phyloP scores from a whole-genome alignment of 768 basidiomycete genomes.

The Auricularia heimuer region DNA sequence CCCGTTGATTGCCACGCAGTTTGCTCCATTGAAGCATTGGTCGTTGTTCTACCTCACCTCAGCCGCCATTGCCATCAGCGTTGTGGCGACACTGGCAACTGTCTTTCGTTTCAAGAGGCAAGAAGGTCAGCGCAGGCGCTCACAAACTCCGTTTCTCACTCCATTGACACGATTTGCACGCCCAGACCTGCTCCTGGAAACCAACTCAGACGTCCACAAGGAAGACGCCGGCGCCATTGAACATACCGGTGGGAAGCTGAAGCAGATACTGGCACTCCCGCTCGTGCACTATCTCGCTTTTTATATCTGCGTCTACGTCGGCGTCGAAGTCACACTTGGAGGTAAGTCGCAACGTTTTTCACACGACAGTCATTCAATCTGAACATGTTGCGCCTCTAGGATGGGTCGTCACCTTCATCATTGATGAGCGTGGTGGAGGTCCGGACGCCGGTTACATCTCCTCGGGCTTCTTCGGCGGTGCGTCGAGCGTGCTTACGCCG shows the following conservation, averaged over 20 bases:
- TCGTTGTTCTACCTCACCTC: not conserved
- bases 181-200: not conserved
- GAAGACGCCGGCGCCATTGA: not conserved
- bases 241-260: not conserved
- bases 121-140: not conserved
- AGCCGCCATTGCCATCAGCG: not conserved
- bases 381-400: conserved; percentile 9
- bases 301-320: conserved; percentile 59
- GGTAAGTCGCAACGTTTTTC: conserved; percentile 18
- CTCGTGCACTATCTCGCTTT: conserved; percentile 54
- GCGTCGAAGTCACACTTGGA: conserved; percentile 50
- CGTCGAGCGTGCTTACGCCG: conserved; percentile 14
- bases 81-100: not conserved
- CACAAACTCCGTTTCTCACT: not conserved
- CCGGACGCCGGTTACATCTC: conserved; percentile 22
- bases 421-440: conserved; percentile 12
- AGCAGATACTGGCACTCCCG: conserved; percentile 40
- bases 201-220: not conserved
- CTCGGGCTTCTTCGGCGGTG: conserved; percentile 25
- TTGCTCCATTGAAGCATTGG: not conserved
- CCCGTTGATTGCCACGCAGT: not conserved
- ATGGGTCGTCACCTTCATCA: conserved; percentile 18
- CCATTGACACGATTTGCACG: not conserved
- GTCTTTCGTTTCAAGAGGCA: not conserved
- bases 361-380: not conserved